Base-by-base conservation (phyloP, 1,284 basidiomycete species). In the Heterobasidion occidentale region DNA sequence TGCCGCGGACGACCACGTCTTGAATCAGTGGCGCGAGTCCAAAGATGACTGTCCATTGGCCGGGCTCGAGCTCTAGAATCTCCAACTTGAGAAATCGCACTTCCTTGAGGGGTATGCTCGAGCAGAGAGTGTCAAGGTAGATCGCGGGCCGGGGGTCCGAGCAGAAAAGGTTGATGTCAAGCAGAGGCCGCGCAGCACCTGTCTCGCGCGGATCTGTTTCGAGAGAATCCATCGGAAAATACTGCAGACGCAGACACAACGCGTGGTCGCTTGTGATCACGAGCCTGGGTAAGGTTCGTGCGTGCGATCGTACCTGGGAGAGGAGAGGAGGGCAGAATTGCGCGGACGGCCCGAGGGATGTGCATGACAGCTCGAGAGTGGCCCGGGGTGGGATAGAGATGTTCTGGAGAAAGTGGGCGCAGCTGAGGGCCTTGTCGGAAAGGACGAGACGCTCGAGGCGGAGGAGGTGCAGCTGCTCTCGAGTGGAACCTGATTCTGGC, bases 301-400 rank as follows among this genome's bases (percentile, higher is more conserved):
- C 45, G 52, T 53, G 52, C 36, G 52, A 12, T 15, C 17, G 17
- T 17, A 53, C n/a, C 9, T 44, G 20, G n/a, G 52, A 38, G 38
- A 42, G 17, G 20, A 53, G 36, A 14, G n/a, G 11, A 19, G 42
- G 9, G 27, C 17, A n/a, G 19, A 20, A 45, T 19, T 42, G 19
- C 19, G 17, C 36, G n/a, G 20, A 9, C 8, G 14, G 14, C 52
- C 44, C 52, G 15, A 45, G 17, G 27, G 34, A 35, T 9, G 52
- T 45, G 52, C 52, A 53, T 17, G 52, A 19, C 14, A 53, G 19
- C 42, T 53, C 52, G 38, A 53, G 52, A 35, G 52, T 34, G 15
- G 52, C 44, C 19, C 8, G 11, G 17, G 36, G 19, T 12, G 52
- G 44, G 9, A 27, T 36, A 20, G 35, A 36, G 19, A 53, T 17